Percentiles rank a stretch among this genome's conserved stretches.
These are phyloP conservation scores for Sclerotinia spermophila DNA, from an alignment of 2,329 filamentous ascomycete genomes.

Conservation along the genomic window DNA sequence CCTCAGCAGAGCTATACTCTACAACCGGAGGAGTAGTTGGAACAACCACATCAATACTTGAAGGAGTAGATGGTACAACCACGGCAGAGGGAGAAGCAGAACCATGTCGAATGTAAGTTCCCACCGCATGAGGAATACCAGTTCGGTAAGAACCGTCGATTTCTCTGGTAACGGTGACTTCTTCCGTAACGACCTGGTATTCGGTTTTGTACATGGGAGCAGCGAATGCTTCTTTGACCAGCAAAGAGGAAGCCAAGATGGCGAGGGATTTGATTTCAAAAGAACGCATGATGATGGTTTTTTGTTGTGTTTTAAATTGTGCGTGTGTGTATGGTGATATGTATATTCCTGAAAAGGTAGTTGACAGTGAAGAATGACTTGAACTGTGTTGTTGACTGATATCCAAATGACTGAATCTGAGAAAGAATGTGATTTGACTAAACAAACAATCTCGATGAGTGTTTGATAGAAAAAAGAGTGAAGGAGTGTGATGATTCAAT, in stretches of 20 bases:
- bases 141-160: constrained; percentile 28
- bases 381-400: background rate
- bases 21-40: background rate
- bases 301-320: background rate
- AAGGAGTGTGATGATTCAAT: constrained; percentile 26
- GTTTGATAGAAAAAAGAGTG: constrained; percentile 1
- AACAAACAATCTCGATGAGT: constrained; percentile 13
- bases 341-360: constrained; percentile 5
- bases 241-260: constrained; percentile 34
- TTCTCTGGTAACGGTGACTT: constrained; percentile 28
- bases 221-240: constrained; percentile 33
- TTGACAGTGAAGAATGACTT: constrained; percentile 9
- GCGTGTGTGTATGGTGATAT: background rate
- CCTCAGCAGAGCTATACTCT: background rate
- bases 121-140: constrained; percentile 22
- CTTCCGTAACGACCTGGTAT: constrained; percentile 28
- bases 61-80: background rate
- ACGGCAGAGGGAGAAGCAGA: background rate
- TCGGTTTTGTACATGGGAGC: constrained; percentile 27
- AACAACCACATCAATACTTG: background rate
- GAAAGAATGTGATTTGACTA: constrained; percentile 7
- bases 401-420: constrained; percentile 14
- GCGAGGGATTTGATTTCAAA: constrained; percentile 29
- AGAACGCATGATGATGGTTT: constrained; percentile 31
- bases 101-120: constrained; percentile 26